Evolutionary conservation across 768 basidiomycete species (phyloP).

Genomic region (Fistulinella prunicolor): DNA sequence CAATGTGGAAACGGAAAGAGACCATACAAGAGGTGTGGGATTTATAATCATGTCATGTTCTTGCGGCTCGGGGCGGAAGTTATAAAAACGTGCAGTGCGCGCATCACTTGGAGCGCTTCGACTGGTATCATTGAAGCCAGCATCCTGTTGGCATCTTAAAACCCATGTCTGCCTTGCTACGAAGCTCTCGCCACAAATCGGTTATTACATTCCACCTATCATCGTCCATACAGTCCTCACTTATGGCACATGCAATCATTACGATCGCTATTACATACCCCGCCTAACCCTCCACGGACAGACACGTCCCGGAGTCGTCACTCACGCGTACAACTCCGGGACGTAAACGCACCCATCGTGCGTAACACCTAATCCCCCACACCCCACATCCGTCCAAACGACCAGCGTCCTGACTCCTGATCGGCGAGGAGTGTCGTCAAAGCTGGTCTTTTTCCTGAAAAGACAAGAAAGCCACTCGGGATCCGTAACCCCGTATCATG

Average conservation of each 20-base stretch:
- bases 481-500: slow-evolving; percentile 11
- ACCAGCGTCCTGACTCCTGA: slow-evolving; percentile 20
- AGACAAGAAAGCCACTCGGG: neutral
- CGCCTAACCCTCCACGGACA: slow-evolving; percentile 11
- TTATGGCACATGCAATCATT: slow-evolving; percentile 2
- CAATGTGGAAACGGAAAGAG: neutral
- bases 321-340: slow-evolving; percentile 7
- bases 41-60: no score
- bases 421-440: slow-evolving; percentile 9
- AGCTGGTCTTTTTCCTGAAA: neutral
- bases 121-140: no score
- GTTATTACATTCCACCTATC: slow-evolving; percentile 1
- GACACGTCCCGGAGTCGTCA: neutral
- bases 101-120: no score
- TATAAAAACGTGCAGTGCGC: neutral
- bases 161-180: no score
- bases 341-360: slow-evolving; percentile 6
- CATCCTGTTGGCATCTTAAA: no score
- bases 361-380: slow-evolving; percentile 15
- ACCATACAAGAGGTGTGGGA: neutral
- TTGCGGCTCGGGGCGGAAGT: slow-evolving; percentile 4
- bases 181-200: no score
- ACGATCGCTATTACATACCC: slow-evolving; percentile 18
- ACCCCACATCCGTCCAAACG: slow-evolving; percentile 13
- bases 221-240: slow-evolving; percentile 8